Conservation (phyloP, 345 rosid species). For the Passiflora organensis region DNA sequence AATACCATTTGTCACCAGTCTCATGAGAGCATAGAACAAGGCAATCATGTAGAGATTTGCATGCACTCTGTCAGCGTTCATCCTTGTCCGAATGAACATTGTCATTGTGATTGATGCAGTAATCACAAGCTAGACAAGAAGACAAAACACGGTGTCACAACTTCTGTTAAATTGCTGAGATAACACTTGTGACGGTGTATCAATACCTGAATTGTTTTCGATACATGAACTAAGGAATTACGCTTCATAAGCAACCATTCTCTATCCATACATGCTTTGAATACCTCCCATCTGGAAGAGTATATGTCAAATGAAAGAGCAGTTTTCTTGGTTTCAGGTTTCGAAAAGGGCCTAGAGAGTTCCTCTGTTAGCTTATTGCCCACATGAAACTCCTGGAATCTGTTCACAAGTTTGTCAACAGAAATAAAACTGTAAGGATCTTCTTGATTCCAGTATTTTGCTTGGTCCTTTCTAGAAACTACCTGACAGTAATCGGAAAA, state of each 20-base stretch:
- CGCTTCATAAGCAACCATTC: slow-evolving; percentile 58
- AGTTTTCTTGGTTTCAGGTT: slow-evolving; percentile 27
- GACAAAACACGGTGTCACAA: background rate
- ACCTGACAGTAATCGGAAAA: slow-evolving; percentile 40
- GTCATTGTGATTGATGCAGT: slow-evolving; percentile 35
- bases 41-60: slow-evolving; percentile 35
- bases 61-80: slow-evolving; percentile 29
- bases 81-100: slow-evolving; percentile 28
- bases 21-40: slow-evolving; percentile 34
- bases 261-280: slow-evolving; percentile 57
- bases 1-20: slow-evolving; percentile 31
- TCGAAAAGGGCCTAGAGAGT: slow-evolving; percentile 35
- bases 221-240: slow-evolving; percentile 37
- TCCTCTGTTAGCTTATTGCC: slow-evolving; percentile 38
- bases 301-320: slow-evolving; percentile 44
- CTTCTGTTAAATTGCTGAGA: background rate
- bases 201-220: slow-evolving; percentile 44
- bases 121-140: slow-evolving; percentile 32
- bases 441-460: slow-evolving; percentile 43
- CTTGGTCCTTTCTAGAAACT: slow-evolving; percentile 60
- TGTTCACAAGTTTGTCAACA: slow-evolving; percentile 32
- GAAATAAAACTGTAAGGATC: slow-evolving; percentile 45
- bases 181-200: background rate
- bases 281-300: slow-evolving; percentile 44
- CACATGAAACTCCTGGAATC: slow-evolving; percentile 32